Evolutionary conservation across 306 rosid species (phyloP), one percentile per base, ranked within the genome.

Genomic region (Trifolium fragiferum): DNA sequence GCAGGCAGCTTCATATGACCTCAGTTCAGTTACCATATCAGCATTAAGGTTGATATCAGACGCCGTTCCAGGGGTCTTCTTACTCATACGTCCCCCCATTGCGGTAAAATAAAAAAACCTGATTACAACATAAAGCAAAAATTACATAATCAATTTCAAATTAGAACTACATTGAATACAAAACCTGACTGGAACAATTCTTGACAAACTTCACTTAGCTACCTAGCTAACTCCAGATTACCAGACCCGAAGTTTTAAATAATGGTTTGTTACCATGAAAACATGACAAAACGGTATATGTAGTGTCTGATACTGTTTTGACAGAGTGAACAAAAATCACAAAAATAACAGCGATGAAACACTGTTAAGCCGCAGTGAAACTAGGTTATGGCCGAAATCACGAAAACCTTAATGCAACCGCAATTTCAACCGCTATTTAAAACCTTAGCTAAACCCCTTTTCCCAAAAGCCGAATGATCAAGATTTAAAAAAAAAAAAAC

Each of bases 71-170:
- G 69, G 70, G 30, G 66, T 27, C 81, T 70, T 90, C 80, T 86
- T 90, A 94, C 97, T 90, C 79, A 90, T 37, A 66, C 76, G 80
- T 37, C 82, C 41, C 65, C 97, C 98, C 98, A 93, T 93, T 67
- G 73, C 87, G 76, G 70, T 62, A 62, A 46, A 20, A 47, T 53
- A 37, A 74, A 80, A 80, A 8, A 27, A 71, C 72, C 82, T 61
- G 78, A 65, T 71, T 43, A 21, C 44, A 21, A 57, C 8, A 23
- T 23, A 23, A 9, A 43, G 2, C n/a, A 32, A 60, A 66, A 54
- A 67, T 58, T 4, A 53, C 12, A 77, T 43, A 78, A 78, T 67
- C 80, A 76, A 38, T 81, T 30, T 53, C 66, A 62, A 64, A 79
- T 76, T 50, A 76, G 47, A 79, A 67, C 50, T 59, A 9, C 40